Conservation (phyloP, 306 rosid genomes). For the Astragalus membranaceus region DNA sequence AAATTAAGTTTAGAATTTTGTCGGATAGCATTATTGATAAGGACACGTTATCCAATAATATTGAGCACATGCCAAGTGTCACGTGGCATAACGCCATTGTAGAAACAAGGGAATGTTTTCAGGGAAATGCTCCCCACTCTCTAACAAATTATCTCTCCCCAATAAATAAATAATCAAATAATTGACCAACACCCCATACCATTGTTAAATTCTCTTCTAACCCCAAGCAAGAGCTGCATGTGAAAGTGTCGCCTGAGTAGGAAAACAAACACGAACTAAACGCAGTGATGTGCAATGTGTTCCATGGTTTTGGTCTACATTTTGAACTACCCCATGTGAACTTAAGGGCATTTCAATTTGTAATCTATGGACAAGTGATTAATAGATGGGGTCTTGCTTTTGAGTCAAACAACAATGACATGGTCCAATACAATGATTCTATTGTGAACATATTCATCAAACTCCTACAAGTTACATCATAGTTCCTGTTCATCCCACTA, state of each 20-base stretch:
- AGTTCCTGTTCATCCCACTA: neutral
- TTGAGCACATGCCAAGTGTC: slow-evolving; percentile 18
- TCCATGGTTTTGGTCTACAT: slow-evolving; percentile 38
- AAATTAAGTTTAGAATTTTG: neutral
- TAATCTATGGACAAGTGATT: slow-evolving; percentile 21
- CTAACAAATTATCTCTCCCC: neutral
- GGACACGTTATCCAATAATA: slow-evolving; percentile 8
- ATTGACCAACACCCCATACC: slow-evolving; percentile 14
- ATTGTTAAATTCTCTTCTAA: slow-evolving; percentile 16
- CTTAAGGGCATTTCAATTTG: neutral
- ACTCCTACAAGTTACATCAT: slow-evolving; percentile 12
- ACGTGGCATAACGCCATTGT: slow-evolving; percentile 1
- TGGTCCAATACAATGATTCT: slow-evolving; percentile 17
- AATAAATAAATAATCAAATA: neutral
- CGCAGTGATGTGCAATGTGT: slow-evolving; percentile 23
- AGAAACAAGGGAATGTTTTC: slow-evolving; percentile 34
- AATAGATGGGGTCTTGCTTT: slow-evolving; percentile 31
- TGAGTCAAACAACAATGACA: slow-evolving; percentile 33
- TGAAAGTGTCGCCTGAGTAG: slow-evolving; percentile 40
- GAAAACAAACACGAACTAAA: slow-evolving; percentile 30
- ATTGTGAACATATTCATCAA: slow-evolving; percentile 7
- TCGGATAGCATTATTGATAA: neutral
- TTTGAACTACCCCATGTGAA: slow-evolving; percentile 47
- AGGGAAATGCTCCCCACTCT: slow-evolving; percentile 18
- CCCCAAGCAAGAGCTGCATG: slow-evolving; percentile 37